Conservation (phyloP, 148 eudicot genomes). For the Heliamphora exappendiculata region DNA sequence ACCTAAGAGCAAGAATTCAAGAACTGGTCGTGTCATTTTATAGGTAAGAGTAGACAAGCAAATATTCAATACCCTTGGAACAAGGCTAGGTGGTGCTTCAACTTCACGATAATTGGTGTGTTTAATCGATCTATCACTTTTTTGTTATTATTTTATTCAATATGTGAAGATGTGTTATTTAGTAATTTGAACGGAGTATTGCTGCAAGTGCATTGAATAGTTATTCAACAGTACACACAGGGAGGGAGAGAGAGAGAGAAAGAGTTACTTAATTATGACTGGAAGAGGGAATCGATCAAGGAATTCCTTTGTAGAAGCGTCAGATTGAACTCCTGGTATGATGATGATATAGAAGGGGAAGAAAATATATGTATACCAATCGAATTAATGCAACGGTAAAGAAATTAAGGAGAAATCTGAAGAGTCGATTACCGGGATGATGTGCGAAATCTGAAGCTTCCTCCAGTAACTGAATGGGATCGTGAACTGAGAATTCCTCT, state of each 20-base stretch:
- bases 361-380: neutral
- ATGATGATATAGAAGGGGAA: conserved; percentile 1
- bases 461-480: conserved; percentile 30
- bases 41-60: too few relatives aligned
- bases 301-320: conserved; percentile 52
- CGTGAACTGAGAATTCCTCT: conserved; percentile 32
- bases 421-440: conserved; percentile 29
- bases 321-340: conserved; percentile 44
- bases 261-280: conserved; percentile 53
- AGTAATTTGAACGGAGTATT: too few relatives aligned
- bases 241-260: neutral
- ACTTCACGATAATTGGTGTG: too few relatives aligned
- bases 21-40: neutral
- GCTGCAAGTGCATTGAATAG: too few relatives aligned
- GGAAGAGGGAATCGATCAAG: conserved; percentile 75
- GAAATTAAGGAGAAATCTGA: neutral
- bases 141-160: neutral
- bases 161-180: too few relatives aligned
- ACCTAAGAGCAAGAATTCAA: neutral
- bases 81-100: too few relatives aligned
- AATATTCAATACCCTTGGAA: too few relatives aligned
- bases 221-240: too few relatives aligned
- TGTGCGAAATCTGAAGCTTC: conserved; percentile 53
- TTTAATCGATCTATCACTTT: too few relatives aligned
- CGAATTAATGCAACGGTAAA: neutral